Evolutionary conservation across 768 basidiomycete genomes (phyloP).

Genomic region (Mycena vitilis): DNA sequence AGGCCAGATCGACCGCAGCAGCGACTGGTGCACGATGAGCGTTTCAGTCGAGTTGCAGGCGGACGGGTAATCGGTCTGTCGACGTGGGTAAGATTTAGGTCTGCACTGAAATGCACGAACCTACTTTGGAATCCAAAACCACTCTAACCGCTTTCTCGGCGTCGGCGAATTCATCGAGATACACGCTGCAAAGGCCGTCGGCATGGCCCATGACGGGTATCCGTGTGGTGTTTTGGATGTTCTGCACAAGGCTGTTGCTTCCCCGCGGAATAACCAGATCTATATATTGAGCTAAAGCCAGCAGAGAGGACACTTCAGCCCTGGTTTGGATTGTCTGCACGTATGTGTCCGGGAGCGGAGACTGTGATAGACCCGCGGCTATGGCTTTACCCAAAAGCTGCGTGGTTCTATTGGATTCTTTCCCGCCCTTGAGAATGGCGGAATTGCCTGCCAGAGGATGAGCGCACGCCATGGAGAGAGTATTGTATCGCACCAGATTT

Average conservation of each 20-base stretch:
- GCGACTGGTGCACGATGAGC: conserved; percentile 82
- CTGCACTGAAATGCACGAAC: conserved; percentile 15
- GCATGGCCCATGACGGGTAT: conserved; percentile 99
- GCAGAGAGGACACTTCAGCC: conserved; percentile 88
- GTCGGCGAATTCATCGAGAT: conserved; percentile 86
- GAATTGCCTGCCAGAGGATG: conserved; percentile 78
- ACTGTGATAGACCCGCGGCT: conserved; percentile 77
- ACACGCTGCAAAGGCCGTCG: conserved; percentile 93
- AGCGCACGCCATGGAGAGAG: conserved; percentile 4
- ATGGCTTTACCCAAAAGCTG: conserved; percentile 83
- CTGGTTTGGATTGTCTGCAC: conserved; percentile 94
- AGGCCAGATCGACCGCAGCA: conserved; percentile 84
- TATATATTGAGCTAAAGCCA: conserved; percentile 90
- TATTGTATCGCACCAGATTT: conserved; percentile 80
- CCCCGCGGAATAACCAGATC: conserved; percentile 98
- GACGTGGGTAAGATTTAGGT: neutral
- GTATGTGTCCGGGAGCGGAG: conserved; percentile 80
- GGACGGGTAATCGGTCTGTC: conserved; percentile 91
- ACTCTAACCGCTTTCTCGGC: conserved; percentile 84
- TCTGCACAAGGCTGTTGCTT: conserved; percentile 88
- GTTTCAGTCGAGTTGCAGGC: conserved; percentile 96
- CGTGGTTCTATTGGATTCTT: conserved; percentile 90
- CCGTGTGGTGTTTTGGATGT: conserved; percentile 88
- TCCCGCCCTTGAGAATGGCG: conserved; percentile 97
- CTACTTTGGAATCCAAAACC: conserved; percentile 91